Percentiles rank a stretch among this genome's conserved stretches.
phyloP scores from a whole-genome alignment of 257 asterid genomes.

The Solanum tarapatanum region DNA sequence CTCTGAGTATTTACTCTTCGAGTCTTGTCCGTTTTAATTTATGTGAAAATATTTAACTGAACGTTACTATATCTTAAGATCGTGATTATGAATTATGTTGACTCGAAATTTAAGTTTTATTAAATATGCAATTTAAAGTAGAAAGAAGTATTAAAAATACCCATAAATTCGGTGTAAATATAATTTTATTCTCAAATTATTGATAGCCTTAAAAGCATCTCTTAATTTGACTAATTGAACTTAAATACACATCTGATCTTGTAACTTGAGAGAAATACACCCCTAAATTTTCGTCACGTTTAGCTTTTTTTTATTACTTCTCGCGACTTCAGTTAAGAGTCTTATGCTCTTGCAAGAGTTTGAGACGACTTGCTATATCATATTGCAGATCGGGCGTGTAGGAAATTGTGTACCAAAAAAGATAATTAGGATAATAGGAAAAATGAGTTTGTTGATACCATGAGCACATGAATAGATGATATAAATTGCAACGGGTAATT shows the following conservation, averaged over 20 bases:
- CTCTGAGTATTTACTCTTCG: not conserved
- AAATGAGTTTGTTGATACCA: not conserved
- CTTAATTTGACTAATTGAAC: not conserved
- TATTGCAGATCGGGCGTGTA: no score
- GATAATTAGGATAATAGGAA: not conserved
- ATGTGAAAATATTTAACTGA: not conserved
- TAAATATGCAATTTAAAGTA: no score
- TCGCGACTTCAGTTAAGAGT: not conserved
- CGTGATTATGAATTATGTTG: not conserved
- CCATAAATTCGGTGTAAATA: rapidly evolving
- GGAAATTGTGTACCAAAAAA: not conserved
- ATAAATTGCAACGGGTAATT: not conserved
- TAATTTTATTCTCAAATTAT: no score
- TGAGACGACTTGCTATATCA: no score
- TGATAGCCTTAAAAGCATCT: no score
- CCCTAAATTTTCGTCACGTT: rapidly evolving
- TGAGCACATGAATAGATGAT: not conserved
- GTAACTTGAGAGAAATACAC: no score
- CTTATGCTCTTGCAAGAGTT: no score
- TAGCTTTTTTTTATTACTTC: not conserved
- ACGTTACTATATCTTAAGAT: not conserved
- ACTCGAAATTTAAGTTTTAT: no score
- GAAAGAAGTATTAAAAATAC: no score
- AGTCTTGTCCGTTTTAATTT: not conserved
- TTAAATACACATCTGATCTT: no score